Evolutionary conservation across 306 rosid genomes (phyloP), one percentile per base, ranked within the genome.

Genomic region (Prosopis cineraria): DNA sequence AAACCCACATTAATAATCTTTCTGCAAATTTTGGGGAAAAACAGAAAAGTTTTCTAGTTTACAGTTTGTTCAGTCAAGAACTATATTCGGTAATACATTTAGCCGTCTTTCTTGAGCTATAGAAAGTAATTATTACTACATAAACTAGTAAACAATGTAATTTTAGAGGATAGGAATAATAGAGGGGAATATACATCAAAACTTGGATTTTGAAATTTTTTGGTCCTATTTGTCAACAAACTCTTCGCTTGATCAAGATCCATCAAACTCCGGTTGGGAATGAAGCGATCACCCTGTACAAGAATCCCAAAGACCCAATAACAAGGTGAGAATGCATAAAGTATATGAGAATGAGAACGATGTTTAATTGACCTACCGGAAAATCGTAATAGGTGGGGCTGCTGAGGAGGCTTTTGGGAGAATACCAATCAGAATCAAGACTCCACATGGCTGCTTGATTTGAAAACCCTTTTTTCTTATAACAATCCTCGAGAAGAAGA

Each of bases 161-260:
- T 3, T 52, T 52, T 14, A 48, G 37, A 20, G 16, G 10, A 30
- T 43, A 24, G 22, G 67, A 60, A 7, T 29, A 60, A 7, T 29
- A 30, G 19, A 10, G 47, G 1, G 33, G 20, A 17, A 33, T 69
- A 3, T 90, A 86, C 97, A 78, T 40, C 78, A 69, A 90, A 87
- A 10, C 63, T 63, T 25, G 55, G 41, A 59, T 86, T 90, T 1
- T 59, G 74, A 53, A 20, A 1, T 55, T 79, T 88, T 22, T 45
- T 80, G 72, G 84, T 89, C 31, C 78, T 62, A 82, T 84, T 85
- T 2, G 96, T 89, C 90, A 93, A 82, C 33, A 92, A 82, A 88
- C 89, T 89, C 29, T 85, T 89, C 83, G 97, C 93, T 86, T 92
- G 97, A 92, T 92, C 93, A 84, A 92, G 97, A 90, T 90, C 88